Base-by-base conservation (phyloP, 2,329 filamentous ascomycete species). In the Fusarium chuoi region DNA sequence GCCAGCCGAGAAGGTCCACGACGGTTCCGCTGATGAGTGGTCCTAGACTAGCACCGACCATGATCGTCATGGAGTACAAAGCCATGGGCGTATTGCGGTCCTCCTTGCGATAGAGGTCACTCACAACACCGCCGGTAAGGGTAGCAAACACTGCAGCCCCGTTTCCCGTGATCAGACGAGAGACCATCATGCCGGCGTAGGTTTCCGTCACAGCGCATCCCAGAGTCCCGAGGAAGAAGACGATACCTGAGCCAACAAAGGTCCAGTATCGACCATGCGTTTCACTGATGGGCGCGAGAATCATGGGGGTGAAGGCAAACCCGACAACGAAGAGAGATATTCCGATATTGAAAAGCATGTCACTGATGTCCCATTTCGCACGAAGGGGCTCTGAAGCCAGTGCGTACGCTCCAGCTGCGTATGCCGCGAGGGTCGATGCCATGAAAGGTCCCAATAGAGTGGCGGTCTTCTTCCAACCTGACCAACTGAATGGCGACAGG, bases 71-170 rank as follows among this genome's bases (percentile, higher is more conserved):
- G 0, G 89, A 88, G 79, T 92, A 93, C 3, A 93, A 78, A 0
- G 90, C 88, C 91, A 93, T 93, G 0, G 91, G 90, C 0, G 89
- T 90, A 68, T 93, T 93, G 18, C 92, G 85, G 45, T 92, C 86
- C 64, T 89, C 81, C 0, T 89, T 85, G 52, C 89, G 87, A 71
- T 91, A 93, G 41, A 93, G 88, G 63, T 93, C 91, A 55, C 88
- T 88, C 8, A 93, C 88, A 2, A 93, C 90, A 2, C 91, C 91
- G 7, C 91, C 91, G 0, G 92, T 89, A 83, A 81, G 58, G 0
- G 77, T 78, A 1, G 76, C 70, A 39, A 78, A 80, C 22, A 85
- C 85, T 65, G 88, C 90, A 8, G 88, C 90, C 10, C 89, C 89
- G 30, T 89, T 87, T 2, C 92, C 91, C 1, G 87, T 85, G 57